Evolutionary conservation across 2,329 filamentous ascomycete genomes (phyloP).

Genomic region (Colletotrichum acutatum): DNA sequence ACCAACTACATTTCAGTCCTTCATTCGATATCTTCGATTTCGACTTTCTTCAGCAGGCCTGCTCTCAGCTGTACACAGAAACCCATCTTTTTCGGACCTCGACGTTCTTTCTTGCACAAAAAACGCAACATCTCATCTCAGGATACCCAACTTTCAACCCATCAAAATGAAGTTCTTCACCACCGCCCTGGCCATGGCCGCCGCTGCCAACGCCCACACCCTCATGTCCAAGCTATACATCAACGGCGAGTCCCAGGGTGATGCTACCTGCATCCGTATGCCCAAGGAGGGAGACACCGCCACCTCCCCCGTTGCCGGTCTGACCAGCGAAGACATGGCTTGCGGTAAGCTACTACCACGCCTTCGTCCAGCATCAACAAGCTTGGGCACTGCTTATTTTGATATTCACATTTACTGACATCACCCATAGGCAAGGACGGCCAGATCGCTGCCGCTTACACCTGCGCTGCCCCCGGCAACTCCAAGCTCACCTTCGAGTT

Average conservation of each 20-base stretch:
- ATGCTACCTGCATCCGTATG: slow-evolving; percentile 79
- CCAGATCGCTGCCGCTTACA: slow-evolving; percentile 56
- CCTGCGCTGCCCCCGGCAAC: slow-evolving; percentile 61
- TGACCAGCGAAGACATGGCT: slow-evolving; percentile 73
- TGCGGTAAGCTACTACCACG: slow-evolving; percentile 66
- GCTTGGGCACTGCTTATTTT: background rate
- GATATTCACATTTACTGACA: slow-evolving; percentile 31
- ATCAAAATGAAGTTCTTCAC: slow-evolving; percentile 51
- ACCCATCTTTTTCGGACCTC: background rate
- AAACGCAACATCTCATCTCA: background rate
- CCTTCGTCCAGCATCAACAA: slow-evolving; percentile 29
- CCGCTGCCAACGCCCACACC: slow-evolving; percentile 65
- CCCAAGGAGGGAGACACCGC: slow-evolving; percentile 61
- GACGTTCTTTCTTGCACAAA: slow-evolving; percentile 10
- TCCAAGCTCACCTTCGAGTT: slow-evolving; percentile 74
- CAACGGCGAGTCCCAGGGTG: slow-evolving; percentile 72
- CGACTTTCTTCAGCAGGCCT: slow-evolving; percentile 34
- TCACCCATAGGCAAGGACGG: slow-evolving; percentile 54
- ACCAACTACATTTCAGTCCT: slow-evolving; percentile 27
- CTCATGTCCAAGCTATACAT: slow-evolving; percentile 73
- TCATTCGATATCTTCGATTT: slow-evolving; percentile 2
- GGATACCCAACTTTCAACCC: slow-evolving; percentile 19
- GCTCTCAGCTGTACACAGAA: slow-evolving; percentile 7
- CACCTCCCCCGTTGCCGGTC: slow-evolving; percentile 67
- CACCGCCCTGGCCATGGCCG: slow-evolving; percentile 48